Evolutionary conservation across 1,139 yeast species (phyloP), one percentile per base, ranked within the genome.

Genomic region (Yamadazyma atlantica): DNA sequence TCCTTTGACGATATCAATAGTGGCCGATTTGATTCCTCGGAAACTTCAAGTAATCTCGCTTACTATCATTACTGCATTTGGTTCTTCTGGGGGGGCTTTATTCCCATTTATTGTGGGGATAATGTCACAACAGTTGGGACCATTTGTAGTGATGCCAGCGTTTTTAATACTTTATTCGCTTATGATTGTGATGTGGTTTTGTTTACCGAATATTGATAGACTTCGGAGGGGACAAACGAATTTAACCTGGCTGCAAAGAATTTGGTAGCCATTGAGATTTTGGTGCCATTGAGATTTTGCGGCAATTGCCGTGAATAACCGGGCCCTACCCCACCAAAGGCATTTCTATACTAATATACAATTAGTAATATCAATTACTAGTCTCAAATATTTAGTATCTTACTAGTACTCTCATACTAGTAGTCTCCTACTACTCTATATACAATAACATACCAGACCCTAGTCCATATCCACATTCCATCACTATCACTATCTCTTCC

Each of bases 81-180:
- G 84, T 1, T 70, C 80, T 2, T 68, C 78, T 19, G 84, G 84
- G 6, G 83, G 83, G 2, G 82, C 83, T 3, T 49, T 77, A 3
- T 68, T 78, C 45, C 84, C 84, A 10, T 78, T 79, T 45, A 38
- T 78, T 17, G 73, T 75, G 19, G 84, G 84, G 29, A 57, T 78
- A 41, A 57, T 75, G 22, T 68, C 80, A n/a, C 74, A 78, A 49
- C 59, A 49, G 35, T 60, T 58, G 1, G 82, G 82, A 1, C 67
- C 83, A 0, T 78, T 47, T 51, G 78, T 78, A 11, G 72, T 78
- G 16, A 66, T 78, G 57, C 84, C 84, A 0, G 60, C 71, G 11
- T 67, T 74, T 40, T 57, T 78, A 19, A 66, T 59, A 0, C 60
- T 75, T 35, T 65, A 69, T 35, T 39, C 57, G 0, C 36, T 57